Evolutionary conservation across 2,329 filamentous ascomycete genomes (phyloP), one percentile per base, ranked within the genome.

Genomic region (Sporothrix schenckii): DNA sequence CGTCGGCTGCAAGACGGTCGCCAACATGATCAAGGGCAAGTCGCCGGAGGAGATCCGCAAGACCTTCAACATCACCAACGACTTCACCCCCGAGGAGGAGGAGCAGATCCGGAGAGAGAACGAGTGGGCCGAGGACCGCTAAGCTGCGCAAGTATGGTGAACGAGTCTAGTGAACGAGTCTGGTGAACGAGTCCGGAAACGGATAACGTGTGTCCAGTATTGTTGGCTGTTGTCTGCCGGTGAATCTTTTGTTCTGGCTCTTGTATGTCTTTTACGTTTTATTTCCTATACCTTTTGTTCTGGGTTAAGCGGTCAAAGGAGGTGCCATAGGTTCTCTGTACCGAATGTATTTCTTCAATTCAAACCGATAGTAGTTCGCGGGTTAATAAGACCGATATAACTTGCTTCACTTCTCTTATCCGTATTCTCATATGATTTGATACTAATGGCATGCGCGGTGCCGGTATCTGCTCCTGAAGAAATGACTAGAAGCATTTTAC

Each of bases 1-100:
- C 75, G 94, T 98, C 72, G 95, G 95, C 73, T 99, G 95, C 89
- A 99, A 99, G 88, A 99, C 95, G 0, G 95, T 99, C 19, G 95
- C 95, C 73, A 99, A 99, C 84, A 99, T 99, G 95, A 99, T 99
- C 86, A 99, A 99, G 91, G 95, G 95, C 83, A 99, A 99, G 87
- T 97, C 93, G 0, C 95, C 95, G 3, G 95, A 99, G 80, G 95
- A 99, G 85, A 99, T 99, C 77, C 92, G 95, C 67, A 99, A 98
- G 87, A 99, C 95, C 0, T 99, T 99, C 86, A 99, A 99, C 84
- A 99, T 99, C 78, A 95, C 96, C 78, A 99, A 99, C 77, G 95
- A 99, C 81, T 99, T 99, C 83, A 98, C 95, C 0, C 93, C 94
- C 2, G 95, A 99, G 82, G 95, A 99, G 83, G 95, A 99, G 82